Evolutionary conservation across 192 early-diverging fungal genomes (phyloP), one percentile per base, ranked within the genome.

Genomic region (Funneliformis mosseae): DNA sequence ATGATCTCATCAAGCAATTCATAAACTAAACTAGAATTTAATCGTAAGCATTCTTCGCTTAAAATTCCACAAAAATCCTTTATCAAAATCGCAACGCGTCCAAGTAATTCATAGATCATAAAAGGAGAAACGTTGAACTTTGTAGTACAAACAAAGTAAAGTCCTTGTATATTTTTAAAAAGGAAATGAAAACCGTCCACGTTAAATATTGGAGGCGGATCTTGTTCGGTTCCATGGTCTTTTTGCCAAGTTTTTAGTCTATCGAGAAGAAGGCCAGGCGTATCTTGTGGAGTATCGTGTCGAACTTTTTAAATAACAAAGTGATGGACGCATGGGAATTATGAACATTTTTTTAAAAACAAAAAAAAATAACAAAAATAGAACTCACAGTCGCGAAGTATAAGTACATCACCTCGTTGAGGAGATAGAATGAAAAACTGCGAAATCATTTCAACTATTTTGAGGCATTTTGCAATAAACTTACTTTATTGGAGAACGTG

Each of bases 391-490:
- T 78, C 77, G 46, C 64, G 62, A 50, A 68, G 68, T 78, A 78
- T 28, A 38, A 78, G 66, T 14, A 27, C 68, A 8, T 78, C 77
- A 4, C 77, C 77, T 45, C 77, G 61, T 16, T 69, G 61, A 50
- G 64, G 63, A 42, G 77, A 78, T 46, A 78, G 38, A 48, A 78
- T 78, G 68, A 68, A 78, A 68, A 78, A 48, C 48, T 78, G 77
- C 8, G 77, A 78, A 39, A 78, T 78, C 77, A 78, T 78, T 38
- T 33, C 23, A 67, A 16, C 9, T 45, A 45, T n/a, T 18, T 71
- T 45, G 2, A 43, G 12, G 14, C 21, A 43, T 0, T 71, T 45
- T 18, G 11, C 8, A 5, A 71, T 71, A 4, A 63, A 25, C 8
- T 25, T 33, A 33, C 33, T 33, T n/a, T 33, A 33, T 33, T 33